phyloP scores from a whole-genome alignment of 805 yeast genomes.

The Metschnikowia reukaufii region DNA sequence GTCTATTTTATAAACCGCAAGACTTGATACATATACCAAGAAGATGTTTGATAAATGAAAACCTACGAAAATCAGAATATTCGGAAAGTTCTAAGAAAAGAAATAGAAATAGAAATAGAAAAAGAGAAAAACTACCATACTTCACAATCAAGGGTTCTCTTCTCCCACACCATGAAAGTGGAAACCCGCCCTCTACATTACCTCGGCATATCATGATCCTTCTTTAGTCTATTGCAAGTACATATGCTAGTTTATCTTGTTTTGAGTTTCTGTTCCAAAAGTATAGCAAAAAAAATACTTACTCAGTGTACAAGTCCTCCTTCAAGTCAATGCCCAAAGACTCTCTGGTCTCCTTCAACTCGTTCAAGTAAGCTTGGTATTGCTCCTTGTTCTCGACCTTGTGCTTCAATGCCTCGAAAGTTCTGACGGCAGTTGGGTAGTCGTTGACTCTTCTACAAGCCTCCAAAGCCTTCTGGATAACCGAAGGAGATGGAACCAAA shows the following conservation, averaged over 20 bases:
- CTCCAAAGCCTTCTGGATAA: conserved; percentile 90
- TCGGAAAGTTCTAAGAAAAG: no score
- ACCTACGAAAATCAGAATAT: no score
- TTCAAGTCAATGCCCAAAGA: conserved; percentile 91
- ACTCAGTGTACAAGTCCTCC: conserved; percentile 69
- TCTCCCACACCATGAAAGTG: background rate
- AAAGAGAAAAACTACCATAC: no score
- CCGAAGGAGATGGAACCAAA: conserved; percentile 96
- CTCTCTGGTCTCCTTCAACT: conserved; percentile 85
- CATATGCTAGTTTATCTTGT: conserved; percentile 1
- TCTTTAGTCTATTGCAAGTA: conserved; percentile 12
- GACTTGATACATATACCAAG: no score
- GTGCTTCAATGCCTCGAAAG: conserved; percentile 94
- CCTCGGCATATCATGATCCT: no score
- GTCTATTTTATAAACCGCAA: no score
- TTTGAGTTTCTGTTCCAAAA: background rate
- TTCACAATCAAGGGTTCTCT: no score
- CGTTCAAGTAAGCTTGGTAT: conserved; percentile 94
- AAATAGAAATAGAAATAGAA: no score
- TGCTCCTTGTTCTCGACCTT: conserved; percentile 94
- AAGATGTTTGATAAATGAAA: no score
- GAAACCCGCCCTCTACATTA: background rate
- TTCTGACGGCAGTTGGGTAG: conserved; percentile 97
- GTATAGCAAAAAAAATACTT: background rate
- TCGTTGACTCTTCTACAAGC: conserved; percentile 99